Conservation (phyloP, 805 yeast genomes). For the Kodamaea leandrae region DNA sequence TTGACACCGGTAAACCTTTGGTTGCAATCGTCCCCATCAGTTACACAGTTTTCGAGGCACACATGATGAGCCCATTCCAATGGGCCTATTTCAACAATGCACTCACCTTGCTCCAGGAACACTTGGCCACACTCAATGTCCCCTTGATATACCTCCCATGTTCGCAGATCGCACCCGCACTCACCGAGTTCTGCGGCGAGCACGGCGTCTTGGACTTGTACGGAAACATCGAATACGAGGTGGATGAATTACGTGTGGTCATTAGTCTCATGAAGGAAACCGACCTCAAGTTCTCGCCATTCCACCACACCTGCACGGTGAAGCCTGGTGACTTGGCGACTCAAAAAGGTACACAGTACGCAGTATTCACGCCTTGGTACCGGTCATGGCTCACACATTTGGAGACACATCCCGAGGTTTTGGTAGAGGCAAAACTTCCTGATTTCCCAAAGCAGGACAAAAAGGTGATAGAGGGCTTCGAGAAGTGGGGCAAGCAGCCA, state of each 20-base stretch:
- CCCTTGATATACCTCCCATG: conserved; percentile 41
- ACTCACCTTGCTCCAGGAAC: conserved; percentile 27
- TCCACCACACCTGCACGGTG: conserved; percentile 43
- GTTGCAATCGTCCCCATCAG: conserved; percentile 43
- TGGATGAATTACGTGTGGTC: conserved; percentile 41
- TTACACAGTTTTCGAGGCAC: conserved; percentile 40
- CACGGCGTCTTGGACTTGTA: conserved; percentile 27
- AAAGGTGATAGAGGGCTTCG: not conserved
- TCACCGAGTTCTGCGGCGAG: conserved; percentile 23
- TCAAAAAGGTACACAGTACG: conserved; percentile 36
- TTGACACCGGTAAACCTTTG: conserved; percentile 29
- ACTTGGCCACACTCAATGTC: conserved; percentile 32
- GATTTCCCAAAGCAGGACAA: not conserved
- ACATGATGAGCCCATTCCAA: conserved; percentile 43
- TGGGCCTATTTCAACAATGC: conserved; percentile 36
- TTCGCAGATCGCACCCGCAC: conserved; percentile 24
- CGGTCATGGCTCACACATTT: conserved; percentile 35
- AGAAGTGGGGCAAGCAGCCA: not conserved
- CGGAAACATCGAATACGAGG: conserved; percentile 43
- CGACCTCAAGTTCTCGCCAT: conserved; percentile 10
- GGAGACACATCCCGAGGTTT: conserved; percentile 12
- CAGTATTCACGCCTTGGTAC: conserved; percentile 47
- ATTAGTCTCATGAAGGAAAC: conserved; percentile 13
- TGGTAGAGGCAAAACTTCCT: not conserved
- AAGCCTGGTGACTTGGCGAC: conserved; percentile 37